Evolutionary conservation across 2,329 filamentous ascomycete genomes (phyloP).

Genomic region (Aspergillus jensenii): DNA sequence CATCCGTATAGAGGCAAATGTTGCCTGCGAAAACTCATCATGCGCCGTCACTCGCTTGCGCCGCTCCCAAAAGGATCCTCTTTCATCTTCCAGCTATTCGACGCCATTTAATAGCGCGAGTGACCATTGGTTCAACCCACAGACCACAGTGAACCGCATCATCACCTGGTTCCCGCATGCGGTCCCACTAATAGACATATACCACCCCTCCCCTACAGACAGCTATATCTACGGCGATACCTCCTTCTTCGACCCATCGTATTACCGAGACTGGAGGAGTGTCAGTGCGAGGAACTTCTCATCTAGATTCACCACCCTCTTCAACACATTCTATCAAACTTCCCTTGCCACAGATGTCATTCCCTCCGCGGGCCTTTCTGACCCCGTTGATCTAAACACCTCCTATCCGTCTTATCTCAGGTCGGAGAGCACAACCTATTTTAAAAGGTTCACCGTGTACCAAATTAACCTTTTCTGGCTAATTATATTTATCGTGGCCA

Average conservation of each 20-base stretch:
- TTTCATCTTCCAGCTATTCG: background rate
- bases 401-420: background rate
- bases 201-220: background rate
- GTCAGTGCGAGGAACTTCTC: background rate
- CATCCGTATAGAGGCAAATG: background rate
- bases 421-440: background rate
- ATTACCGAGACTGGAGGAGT: background rate
- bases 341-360: background rate
- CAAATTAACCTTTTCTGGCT: background rate
- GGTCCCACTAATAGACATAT: background rate
- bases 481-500: background rate
- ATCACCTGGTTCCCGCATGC: background rate
- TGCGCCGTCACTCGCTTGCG: background rate
- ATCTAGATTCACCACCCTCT: background rate
- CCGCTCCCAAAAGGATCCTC: background rate
- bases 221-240: background rate
- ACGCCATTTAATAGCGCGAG: background rate
- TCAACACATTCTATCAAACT: background rate
- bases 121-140: background rate
- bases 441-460: background rate
- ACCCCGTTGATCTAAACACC: background rate
- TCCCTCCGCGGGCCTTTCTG: background rate
- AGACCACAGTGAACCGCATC: background rate
- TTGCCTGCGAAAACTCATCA: background rate
- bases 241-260: background rate